phyloP scores from a whole-genome alignment of 192 early-diverging fungal species.

The Backusella circina region DNA sequence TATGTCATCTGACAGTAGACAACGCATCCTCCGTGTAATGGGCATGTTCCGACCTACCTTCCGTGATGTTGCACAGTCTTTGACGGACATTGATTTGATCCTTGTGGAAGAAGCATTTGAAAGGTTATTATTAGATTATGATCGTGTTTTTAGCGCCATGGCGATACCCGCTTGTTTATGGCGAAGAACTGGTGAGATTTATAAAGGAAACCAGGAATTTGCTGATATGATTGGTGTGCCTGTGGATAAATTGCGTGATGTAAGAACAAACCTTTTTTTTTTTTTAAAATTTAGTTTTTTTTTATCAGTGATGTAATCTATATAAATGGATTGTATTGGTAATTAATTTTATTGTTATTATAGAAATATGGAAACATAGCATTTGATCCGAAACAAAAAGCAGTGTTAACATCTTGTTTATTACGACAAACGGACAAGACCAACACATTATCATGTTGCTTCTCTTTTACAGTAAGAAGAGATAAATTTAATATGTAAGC shows the following conservation, averaged over 20 bases:
- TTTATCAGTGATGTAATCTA: no score
- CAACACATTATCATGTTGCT: slow-evolving; percentile 75
- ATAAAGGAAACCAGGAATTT: slow-evolving; percentile 96
- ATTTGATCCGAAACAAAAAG: slow-evolving; percentile 95
- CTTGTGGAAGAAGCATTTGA: slow-evolving; percentile 97
- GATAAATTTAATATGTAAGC: slow-evolving; percentile 85
- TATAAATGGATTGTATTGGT: not conserved
- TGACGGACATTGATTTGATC: slow-evolving; percentile 94
- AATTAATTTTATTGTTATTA: not conserved
- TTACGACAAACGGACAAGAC: slow-evolving; percentile 54
- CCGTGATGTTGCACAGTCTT: slow-evolving; percentile 78
- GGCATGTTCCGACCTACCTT: slow-evolving; percentile 88
- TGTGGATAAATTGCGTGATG: slow-evolving; percentile 78
- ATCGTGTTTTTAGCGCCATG: slow-evolving; percentile 92
- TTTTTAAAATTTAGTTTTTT: no score
- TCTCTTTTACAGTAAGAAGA: slow-evolving; percentile 93
- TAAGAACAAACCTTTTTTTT: slow-evolving; percentile 35
- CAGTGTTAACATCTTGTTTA: slow-evolving; percentile 91
- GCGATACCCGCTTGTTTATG: slow-evolving; percentile 93
- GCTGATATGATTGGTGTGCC: slow-evolving; percentile 83
- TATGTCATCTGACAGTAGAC: slow-evolving; percentile 67
- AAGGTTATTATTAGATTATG: slow-evolving; percentile 90
- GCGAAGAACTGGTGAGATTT: slow-evolving; percentile 96
- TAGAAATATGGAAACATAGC: slow-evolving; percentile 96
- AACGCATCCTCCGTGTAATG: slow-evolving; percentile 86